Conservation (phyloP, 2,329 filamentous ascomycete species). For the Neodidymelliopsis sp. region DNA sequence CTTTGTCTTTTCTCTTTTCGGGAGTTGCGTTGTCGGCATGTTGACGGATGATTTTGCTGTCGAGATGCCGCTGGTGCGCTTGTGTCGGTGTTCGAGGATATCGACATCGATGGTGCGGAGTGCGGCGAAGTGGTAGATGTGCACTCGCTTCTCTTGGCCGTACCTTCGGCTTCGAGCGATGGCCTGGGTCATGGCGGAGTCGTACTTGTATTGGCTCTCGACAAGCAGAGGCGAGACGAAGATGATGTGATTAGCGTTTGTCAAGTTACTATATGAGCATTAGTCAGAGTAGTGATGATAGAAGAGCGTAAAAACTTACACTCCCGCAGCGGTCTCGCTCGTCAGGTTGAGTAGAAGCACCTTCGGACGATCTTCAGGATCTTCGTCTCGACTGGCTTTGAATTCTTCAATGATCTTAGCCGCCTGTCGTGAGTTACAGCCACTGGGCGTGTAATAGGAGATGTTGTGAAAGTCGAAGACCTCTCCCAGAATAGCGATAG, state of each 20-base stretch:
- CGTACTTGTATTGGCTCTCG: slow-evolving; percentile 61
- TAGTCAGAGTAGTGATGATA: neutral
- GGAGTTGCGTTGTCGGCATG: slow-evolving; percentile 10
- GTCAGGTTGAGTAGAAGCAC: slow-evolving; percentile 66
- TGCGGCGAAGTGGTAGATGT: slow-evolving; percentile 78
- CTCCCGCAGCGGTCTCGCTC: slow-evolving; percentile 65
- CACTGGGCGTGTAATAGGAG: slow-evolving; percentile 20
- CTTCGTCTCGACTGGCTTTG: slow-evolving; percentile 25
- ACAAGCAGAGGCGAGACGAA: slow-evolving; percentile 66
- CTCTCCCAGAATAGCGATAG: slow-evolving; percentile 23
- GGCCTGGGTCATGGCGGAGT: slow-evolving; percentile 67
- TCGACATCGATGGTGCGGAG: slow-evolving; percentile 69
- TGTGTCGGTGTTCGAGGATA: slow-evolving; percentile 55
- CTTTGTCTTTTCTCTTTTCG: slow-evolving; percentile 28
- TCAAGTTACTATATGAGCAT: slow-evolving; percentile 60
- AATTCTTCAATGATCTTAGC: slow-evolving; percentile 39
- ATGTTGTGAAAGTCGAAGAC: slow-evolving; percentile 29
- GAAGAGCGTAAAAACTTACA: slow-evolving; percentile 53
- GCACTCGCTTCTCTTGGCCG: slow-evolving; percentile 64
- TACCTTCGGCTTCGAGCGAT: slow-evolving; percentile 67
- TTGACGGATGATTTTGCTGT: neutral
- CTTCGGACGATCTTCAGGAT: slow-evolving; percentile 45
- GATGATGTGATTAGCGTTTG: slow-evolving; percentile 69
- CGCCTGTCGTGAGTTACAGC: slow-evolving; percentile 16
- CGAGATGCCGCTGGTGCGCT: slow-evolving; percentile 33